phyloP scores from a whole-genome alignment of 495 filamentous ascomycete genomes.

The Aspergillus saccharolyticus region DNA sequence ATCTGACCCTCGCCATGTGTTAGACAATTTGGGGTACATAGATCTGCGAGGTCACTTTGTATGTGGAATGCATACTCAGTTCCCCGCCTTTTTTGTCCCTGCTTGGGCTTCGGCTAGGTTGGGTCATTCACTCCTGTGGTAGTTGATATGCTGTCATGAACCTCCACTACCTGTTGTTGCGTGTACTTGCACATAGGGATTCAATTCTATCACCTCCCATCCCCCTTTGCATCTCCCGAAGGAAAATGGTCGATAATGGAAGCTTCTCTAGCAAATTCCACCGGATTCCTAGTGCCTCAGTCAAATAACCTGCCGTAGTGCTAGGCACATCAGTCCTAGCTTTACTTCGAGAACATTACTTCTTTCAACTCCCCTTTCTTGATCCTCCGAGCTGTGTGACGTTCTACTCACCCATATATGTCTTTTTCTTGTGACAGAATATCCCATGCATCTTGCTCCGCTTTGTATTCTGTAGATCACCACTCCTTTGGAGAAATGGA shows the following conservation, averaged over 20 bases:
- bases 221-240: background rate
- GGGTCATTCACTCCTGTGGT: background rate
- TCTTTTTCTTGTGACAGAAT: background rate
- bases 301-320: background rate
- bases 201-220: background rate
- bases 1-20: too few relatives aligned
- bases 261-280: background rate
- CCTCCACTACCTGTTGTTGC: background rate
- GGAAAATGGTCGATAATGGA: too few relatives aligned
- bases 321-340: background rate
- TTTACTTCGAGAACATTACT: background rate
- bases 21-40: too few relatives aligned
- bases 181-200: background rate
- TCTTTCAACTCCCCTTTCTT: background rate
- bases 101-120: too few relatives aligned
- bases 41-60: too few relatives aligned
- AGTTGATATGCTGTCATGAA: background rate
- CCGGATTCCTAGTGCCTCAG: background rate
- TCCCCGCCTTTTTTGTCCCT: background rate
- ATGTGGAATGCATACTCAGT: too few relatives aligned
- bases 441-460: background rate
- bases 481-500: background rate
- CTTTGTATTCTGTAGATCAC: background rate
- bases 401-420: background rate
- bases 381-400: background rate